Conservation (phyloP, 2,329 filamentous ascomycete species). For the Hypoxylon sp. region DNA sequence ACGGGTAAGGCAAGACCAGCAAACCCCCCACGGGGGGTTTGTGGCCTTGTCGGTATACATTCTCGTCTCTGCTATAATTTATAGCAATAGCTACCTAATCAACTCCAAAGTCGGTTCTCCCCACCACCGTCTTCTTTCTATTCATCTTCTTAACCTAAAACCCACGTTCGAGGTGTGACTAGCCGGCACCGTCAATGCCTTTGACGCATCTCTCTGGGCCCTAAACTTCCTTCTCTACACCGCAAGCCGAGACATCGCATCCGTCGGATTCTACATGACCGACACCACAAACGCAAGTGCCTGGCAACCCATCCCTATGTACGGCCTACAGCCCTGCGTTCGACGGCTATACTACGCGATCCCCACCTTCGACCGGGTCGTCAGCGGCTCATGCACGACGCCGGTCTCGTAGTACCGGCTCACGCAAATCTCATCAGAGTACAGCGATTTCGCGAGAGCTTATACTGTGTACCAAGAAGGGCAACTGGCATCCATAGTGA, state of each 20-base stretch:
- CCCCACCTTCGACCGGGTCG: conserved; percentile 65
- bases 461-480: conserved; percentile 63
- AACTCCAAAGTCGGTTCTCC: too few relatives aligned
- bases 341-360: conserved; percentile 66
- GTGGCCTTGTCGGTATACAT: conserved; percentile 65
- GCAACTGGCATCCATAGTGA: conserved; percentile 58
- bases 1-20: conserved; percentile 59
- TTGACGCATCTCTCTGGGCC: conserved; percentile 66
- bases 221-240: conserved; percentile 67
- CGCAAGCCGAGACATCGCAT: conserved; percentile 62
- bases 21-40: conserved; percentile 63
- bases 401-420: conserved; percentile 58
- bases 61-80: too few relatives aligned
- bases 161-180: too few relatives aligned
- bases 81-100: too few relatives aligned
- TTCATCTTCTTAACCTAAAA: too few relatives aligned
- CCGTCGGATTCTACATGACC: conserved; percentile 68
- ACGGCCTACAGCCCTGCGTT: conserved; percentile 59
- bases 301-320: conserved; percentile 62
- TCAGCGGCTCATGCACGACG: conserved; percentile 61
- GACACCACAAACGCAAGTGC: conserved; percentile 66
- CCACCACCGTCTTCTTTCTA: too few relatives aligned
- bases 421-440: conserved; percentile 53
- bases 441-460: conserved; percentile 59
- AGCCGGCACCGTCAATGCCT: conserved; percentile 62